Conservation (phyloP, 495 filamentous ascomycete species). For the Penicillium coffeae region DNA sequence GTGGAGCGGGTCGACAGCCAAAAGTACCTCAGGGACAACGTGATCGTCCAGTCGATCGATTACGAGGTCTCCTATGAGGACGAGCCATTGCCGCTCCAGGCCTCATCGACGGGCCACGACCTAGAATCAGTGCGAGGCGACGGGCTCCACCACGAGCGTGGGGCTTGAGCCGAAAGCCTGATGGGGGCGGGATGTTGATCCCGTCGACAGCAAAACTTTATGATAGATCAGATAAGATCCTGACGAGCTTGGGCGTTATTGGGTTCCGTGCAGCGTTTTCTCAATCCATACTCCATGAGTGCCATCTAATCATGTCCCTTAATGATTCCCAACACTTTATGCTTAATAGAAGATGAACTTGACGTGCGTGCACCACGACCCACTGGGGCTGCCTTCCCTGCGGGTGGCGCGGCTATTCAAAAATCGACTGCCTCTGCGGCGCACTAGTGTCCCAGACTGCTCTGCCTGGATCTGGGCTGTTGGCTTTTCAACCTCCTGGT, state of each 20-base stretch:
- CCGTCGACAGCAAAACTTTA: background rate
- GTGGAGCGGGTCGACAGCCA: conserved; percentile 1
- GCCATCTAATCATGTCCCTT: too few relatives aligned
- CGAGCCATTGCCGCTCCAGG: background rate
- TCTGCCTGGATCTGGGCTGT: background rate
- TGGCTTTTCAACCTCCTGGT: background rate
- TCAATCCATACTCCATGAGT: too few relatives aligned
- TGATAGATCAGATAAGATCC: background rate
- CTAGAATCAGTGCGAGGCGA: conserved; percentile 1
- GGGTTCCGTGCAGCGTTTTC: too few relatives aligned
- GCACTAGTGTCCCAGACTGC: background rate
- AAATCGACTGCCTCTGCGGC: background rate
- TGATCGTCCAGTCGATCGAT: background rate
- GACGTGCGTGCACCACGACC: too few relatives aligned
- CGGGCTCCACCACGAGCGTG: background rate
- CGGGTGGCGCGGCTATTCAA: background rate
- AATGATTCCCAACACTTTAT: too few relatives aligned
- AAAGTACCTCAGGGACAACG: background rate
- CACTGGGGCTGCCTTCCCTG: background rate
- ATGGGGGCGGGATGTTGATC: background rate
- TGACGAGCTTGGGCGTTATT: too few relatives aligned
- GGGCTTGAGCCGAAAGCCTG: background rate
- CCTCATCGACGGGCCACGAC: background rate
- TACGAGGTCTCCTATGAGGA: conserved; percentile 3
- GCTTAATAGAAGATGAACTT: too few relatives aligned